Evolutionary conservation across 805 yeast species (phyloP), one percentile per base, ranked within the genome.

Genomic region (Saccharomyces mikatae): DNA sequence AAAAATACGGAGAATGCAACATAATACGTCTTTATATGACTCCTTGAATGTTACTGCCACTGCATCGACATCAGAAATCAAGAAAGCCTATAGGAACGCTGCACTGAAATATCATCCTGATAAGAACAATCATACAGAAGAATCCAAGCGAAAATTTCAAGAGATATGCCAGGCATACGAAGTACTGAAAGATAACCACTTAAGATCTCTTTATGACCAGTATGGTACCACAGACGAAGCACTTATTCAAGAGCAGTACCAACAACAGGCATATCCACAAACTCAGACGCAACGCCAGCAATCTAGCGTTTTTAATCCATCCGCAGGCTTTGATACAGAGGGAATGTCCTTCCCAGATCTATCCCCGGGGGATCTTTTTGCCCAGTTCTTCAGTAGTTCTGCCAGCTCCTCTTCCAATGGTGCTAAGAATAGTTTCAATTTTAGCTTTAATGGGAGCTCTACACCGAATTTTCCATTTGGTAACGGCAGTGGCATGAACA

Each of bases 161-260:
- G 80, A 78, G 52, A 75, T 86, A 46, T 80, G 84, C 2, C 75
- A 77, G 49, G 91, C 92, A 0, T 87, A 87, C 66, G 86, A 85
- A 58, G 73, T 81, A 5, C 71, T 87, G 32, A 72, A 76, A 41
- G 81, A 84, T 63, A 65, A 68, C 1, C 66, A 67, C 2, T 72
- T 74, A 52, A 71, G 86, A 46, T 56, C 62, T 6, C 63, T 78
- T 9, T 85, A 84, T 63, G 88, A 85, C 58, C 64, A 59, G 17
- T 79, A 74, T 59, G 86, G 86, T 6, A 64, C 67, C 0, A 52
- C 53, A 6, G 68, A 64, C 44, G 66, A 59, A 46, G 36, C 54
- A 3, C 60, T 55, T 8, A 58, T 64, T 11, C 57, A 47, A 41
- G 41, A 54, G 29, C 52, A 48, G 41, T 24, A 24, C 26, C 26